Evolutionary conservation across 352 stramenopile species (phyloP), one percentile per base, ranked within the genome.

Genomic region (Pythium apleroticum): DNA sequence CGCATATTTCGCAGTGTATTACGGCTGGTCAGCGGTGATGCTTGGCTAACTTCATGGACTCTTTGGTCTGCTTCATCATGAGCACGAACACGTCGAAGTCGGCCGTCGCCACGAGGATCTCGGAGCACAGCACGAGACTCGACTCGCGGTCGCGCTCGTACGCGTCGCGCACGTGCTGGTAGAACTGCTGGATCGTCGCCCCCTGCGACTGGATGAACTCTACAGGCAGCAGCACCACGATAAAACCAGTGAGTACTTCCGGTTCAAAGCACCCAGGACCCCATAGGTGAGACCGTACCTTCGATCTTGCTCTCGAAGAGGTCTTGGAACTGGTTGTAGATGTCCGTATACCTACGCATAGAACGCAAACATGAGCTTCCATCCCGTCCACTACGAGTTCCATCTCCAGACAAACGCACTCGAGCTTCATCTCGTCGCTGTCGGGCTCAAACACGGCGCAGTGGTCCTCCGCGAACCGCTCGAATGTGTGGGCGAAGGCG

Each of bases 11-110:
- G 41, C 25, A 25, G 30, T 24, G 4, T 49, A 30, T 43, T 30
- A 52, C 30, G 25, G 28, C 27, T n/a, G 19, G 12, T 57, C 31
- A 57, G 17, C 64, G 20, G 24, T 66, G 46, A 50, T 55, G 63
- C 56, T 91, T 88, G 19, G 80, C 78, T 52, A 89, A 67, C 57
- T 76, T 33, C 60, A 86, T 70, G 0, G 82, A 77, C 58, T 92
- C 78, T 63, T 90, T 92, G 7, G 81, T 90, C 66, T 92, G 84
- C 37, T 85, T 84, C 84, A 92, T 92, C 84, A 92, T 92, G 53
- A 90, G 41, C 28, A 92, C 84, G 53, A 90, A 92, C 33, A 92
- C 84, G 53, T 90, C 81, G 63, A 92, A 90, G 70, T 92, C 84
- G 14, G 78, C 81, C 11, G 84, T 92, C 14, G 84, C 84, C 11